Evolutionary conservation across 2,329 filamentous ascomycete genomes (phyloP).

Genomic region (Colletotrichum scovillei): DNA sequence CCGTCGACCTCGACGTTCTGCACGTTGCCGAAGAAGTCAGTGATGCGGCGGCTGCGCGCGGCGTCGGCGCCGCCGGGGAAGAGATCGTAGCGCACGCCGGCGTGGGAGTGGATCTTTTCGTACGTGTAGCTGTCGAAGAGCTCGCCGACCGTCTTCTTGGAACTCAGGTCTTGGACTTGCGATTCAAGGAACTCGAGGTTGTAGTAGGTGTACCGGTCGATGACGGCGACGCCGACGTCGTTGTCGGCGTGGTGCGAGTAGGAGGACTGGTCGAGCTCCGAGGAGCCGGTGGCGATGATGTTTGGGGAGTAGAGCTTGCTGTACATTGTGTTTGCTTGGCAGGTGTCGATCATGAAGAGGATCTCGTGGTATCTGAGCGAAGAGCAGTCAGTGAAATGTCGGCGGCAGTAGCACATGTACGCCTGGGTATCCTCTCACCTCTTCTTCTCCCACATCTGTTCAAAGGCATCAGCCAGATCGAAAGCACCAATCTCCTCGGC

Average conservation of each 20-base stretch:
- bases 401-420: neutral
- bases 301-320: constrained; percentile 98
- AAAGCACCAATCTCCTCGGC: constrained; percentile 97
- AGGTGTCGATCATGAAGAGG: constrained; percentile 99
- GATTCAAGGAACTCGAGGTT: constrained; percentile 96
- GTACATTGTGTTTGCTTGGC: constrained; percentile 99
- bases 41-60: constrained; percentile 83
- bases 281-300: constrained; percentile 97
- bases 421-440: constrained; percentile 61
- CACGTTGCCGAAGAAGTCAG: constrained; percentile 98
- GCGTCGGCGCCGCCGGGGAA: constrained; percentile 85
- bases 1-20: constrained; percentile 93
- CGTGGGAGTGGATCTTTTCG: constrained; percentile 92
- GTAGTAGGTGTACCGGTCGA: constrained; percentile 98
- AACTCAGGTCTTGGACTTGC: constrained; percentile 85
- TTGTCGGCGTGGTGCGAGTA: constrained; percentile 99
- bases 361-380: constrained; percentile 86
- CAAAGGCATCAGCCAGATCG: constrained; percentile 95
- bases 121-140: constrained; percentile 97
- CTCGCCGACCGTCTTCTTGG: constrained; percentile 90
- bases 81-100: constrained; percentile 94
- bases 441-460: constrained; percentile 99
- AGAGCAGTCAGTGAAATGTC: neutral
- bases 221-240: constrained; percentile 97
- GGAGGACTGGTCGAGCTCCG: constrained; percentile 93